Conservation (phyloP, 352 stramenopile species). For the Thalassiosira hispida region DNA sequence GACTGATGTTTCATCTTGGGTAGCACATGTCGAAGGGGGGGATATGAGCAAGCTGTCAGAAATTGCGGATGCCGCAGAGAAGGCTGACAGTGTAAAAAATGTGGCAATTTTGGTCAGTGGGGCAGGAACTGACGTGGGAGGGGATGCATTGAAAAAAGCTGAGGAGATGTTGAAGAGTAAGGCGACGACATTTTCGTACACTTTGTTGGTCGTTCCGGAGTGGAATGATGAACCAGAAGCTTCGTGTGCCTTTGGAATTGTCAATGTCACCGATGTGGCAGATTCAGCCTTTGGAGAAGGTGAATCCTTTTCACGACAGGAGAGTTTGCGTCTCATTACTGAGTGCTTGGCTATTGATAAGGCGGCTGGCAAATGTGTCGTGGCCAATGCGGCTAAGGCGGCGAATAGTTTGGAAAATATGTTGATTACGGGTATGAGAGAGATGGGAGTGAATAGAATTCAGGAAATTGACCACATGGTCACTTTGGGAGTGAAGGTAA, state of each 20-base stretch:
- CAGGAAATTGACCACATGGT: constrained; percentile 83
- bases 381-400: constrained; percentile 62
- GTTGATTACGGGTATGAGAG: constrained; percentile 75
- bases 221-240: constrained; percentile 70
- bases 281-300: constrained; percentile 28
- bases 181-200: constrained; percentile 64
- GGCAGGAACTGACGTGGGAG: constrained; percentile 19
- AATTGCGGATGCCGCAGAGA: constrained; percentile 46
- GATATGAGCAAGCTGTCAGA: constrained; percentile 36
- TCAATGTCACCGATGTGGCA: constrained; percentile 44
- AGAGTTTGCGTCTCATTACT: constrained; percentile 71
- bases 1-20: constrained; percentile 65
- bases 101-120: constrained; percentile 71
- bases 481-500: constrained; percentile 60
- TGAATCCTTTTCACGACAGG: constrained; percentile 65
- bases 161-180: constrained; percentile 49
- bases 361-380: constrained; percentile 60
- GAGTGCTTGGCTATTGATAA: constrained; percentile 74
- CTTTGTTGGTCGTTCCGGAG: constrained; percentile 64
- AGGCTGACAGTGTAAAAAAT: constrained; percentile 59
- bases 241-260: constrained; percentile 34
- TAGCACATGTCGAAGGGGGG: constrained; percentile 53
- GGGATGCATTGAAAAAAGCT: constrained; percentile 53
- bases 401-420: constrained; percentile 64
- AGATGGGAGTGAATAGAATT: constrained; percentile 67